Percentiles rank a stretch among this genome's conserved stretches.
Evolutionary conservation across 805 yeast species (phyloP).

Genomic region (Scheffersomyces stipitis): DNA sequence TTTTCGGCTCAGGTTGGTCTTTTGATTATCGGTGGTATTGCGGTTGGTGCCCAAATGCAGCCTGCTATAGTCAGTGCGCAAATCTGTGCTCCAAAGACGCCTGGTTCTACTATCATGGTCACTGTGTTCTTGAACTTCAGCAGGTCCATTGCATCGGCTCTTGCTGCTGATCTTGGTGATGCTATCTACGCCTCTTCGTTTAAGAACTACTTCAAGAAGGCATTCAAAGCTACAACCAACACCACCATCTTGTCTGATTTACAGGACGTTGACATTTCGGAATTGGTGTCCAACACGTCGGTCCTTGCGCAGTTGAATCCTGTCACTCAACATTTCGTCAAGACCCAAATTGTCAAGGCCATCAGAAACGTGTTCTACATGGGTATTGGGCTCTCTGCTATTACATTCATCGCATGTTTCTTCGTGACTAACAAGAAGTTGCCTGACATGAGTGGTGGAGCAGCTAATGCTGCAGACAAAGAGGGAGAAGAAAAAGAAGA

Average conservation of each 20-base stretch:
- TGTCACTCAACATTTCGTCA: slow-evolving; percentile 23
- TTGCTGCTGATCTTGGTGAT: slow-evolving; percentile 44
- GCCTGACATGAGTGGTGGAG: slow-evolving; percentile 23
- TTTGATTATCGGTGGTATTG: slow-evolving; percentile 47
- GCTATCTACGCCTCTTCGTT: slow-evolving; percentile 34
- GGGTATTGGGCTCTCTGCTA: slow-evolving; percentile 34
- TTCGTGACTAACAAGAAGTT: slow-evolving; percentile 42
- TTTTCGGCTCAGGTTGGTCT: slow-evolving; percentile 41
- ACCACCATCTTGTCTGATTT: slow-evolving; percentile 19
- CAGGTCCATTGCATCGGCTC: slow-evolving; percentile 47
- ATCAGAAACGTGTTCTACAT: slow-evolving; percentile 42
- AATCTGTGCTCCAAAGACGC: slow-evolving; percentile 49
- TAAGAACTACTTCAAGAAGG: slow-evolving; percentile 10
- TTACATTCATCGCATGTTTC: slow-evolving; percentile 28
- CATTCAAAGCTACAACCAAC: slow-evolving; percentile 5
- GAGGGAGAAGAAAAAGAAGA: too few species aligned
- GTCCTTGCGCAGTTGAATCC: slow-evolving; percentile 17
- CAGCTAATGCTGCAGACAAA: background rate
- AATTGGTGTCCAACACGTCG: slow-evolving; percentile 14
- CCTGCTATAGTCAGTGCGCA: slow-evolving; percentile 45
- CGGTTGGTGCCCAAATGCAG: slow-evolving; percentile 50
- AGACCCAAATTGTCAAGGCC: slow-evolving; percentile 34
- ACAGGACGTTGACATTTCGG: slow-evolving; percentile 10
- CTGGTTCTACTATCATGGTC: slow-evolving; percentile 50
- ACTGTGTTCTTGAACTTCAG: slow-evolving; percentile 46